Evolutionary conservation across 176 grass and related monocot species (phyloP).

Genomic region (Urochloa ruziziensis): DNA sequence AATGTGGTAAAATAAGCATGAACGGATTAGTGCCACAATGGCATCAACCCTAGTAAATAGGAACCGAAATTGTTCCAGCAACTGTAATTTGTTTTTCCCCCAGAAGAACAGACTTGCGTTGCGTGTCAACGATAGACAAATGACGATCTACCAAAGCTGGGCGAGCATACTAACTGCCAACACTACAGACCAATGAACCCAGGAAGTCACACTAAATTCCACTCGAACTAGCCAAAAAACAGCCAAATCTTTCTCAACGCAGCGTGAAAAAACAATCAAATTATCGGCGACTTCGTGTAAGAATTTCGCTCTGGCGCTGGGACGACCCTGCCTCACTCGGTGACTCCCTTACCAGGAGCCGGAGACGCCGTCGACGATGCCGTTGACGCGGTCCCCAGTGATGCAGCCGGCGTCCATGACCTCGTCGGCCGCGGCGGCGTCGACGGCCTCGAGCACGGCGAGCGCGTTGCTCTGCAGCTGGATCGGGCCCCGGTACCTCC

Average conservation of each 20-base stretch:
- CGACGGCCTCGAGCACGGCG: slow-evolving; percentile 72
- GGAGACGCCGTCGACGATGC: slow-evolving; percentile 81
- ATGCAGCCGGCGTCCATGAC: slow-evolving; percentile 67
- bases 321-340: not conserved
- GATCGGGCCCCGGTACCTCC: slow-evolving; percentile 84
- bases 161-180: not conserved
- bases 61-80: not conserved
- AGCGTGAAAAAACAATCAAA: not conserved
- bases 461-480: slow-evolving; percentile 97
- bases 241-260: not conserved
- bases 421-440: slow-evolving; percentile 55
- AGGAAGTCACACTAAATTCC: not conserved
- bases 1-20: not conserved
- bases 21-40: too few species aligned
- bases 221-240: not conserved
- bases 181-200: not conserved
- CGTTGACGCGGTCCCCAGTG: slow-evolving; percentile 85
- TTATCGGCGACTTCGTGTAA: not conserved
- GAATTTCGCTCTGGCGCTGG: not conserved
- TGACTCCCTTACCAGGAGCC: slow-evolving; percentile 52
- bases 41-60: not conserved
- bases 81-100: not conserved
- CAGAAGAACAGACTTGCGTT: not conserved
- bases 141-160: not conserved
- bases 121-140: not conserved